These are phyloP conservation scores for Posidonia australis DNA, from an alignment of 106 monocot genomes.

Conservation along the genomic window DNA sequence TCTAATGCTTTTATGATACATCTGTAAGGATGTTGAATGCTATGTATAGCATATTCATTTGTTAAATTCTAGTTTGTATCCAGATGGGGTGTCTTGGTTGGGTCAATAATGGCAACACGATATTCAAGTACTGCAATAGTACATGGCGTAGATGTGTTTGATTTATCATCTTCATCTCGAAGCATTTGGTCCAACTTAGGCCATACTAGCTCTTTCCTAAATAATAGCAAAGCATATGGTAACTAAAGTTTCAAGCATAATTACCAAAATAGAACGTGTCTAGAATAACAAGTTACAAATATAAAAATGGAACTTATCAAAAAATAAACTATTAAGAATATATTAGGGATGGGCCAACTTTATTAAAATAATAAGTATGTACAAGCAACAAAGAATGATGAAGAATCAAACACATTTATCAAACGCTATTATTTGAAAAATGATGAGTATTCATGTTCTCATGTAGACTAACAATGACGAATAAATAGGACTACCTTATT, in stretches of 20 bases:
- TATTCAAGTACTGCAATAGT: slow-evolving; percentile 60
- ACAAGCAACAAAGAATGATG: not conserved
- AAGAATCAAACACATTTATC: too few relatives aligned
- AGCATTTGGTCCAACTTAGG: slow-evolving; percentile 57
- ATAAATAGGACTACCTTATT: too few relatives aligned
- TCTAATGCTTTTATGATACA: slow-evolving; percentile 5
- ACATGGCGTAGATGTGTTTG: slow-evolving; percentile 29
- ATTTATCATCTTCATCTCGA: slow-evolving; percentile 39
- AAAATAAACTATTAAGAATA: too few relatives aligned
- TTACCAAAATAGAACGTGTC: not conserved
- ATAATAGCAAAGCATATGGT: not conserved
- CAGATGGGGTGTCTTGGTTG: slow-evolving; percentile 9
- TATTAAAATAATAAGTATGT: too few relatives aligned
- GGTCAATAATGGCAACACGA: slow-evolving; percentile 37
- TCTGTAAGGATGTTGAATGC: slow-evolving; percentile 73
- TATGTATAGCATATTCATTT: slow-evolving; percentile 48
- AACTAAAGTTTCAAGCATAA: not conserved
- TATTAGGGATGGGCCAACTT: not conserved
- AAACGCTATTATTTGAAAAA: too few relatives aligned
- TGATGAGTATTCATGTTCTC: too few relatives aligned
- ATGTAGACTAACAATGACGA: too few relatives aligned
- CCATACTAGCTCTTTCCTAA: slow-evolving; percentile 58
- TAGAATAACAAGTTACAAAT: not conserved
- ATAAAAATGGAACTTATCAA: too few relatives aligned
- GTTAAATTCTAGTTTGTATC: slow-evolving; percentile 33